Evolutionary conservation across 2,329 filamentous ascomycete genomes (phyloP).

Genomic region (Fusarium sp.): DNA sequence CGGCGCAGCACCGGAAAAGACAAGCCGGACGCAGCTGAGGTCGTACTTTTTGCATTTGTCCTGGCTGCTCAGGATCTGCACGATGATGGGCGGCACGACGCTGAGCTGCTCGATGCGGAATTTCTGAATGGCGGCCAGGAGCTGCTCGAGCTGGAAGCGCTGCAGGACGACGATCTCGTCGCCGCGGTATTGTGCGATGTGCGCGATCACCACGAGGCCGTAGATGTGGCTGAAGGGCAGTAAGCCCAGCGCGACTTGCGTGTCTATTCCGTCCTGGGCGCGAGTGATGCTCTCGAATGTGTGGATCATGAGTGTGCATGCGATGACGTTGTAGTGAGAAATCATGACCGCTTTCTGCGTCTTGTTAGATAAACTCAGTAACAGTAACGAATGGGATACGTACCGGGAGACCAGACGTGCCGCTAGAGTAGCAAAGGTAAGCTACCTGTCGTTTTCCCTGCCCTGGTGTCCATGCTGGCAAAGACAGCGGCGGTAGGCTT

Average conservation of each 20-base stretch:
- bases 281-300: slow-evolving; percentile 55
- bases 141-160: slow-evolving; percentile 77
- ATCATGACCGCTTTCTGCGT: slow-evolving; percentile 85
- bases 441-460: slow-evolving; percentile 76
- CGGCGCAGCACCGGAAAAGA: slow-evolving; percentile 69
- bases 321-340: slow-evolving; percentile 82
- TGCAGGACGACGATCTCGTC: slow-evolving; percentile 79
- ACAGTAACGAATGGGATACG: rapidly evolving
- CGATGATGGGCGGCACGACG: slow-evolving; percentile 36
- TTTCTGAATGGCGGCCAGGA: slow-evolving; percentile 56
- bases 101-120: slow-evolving; percentile 38
- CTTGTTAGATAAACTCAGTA: background rate
- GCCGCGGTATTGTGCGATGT: slow-evolving; percentile 75
- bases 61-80: slow-evolving; percentile 20
- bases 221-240: slow-evolving; percentile 88
- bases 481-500: slow-evolving; percentile 63
- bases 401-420: slow-evolving; percentile 82
- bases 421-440: slow-evolving; percentile 84
- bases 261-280: slow-evolving; percentile 54
- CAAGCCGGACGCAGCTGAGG: slow-evolving; percentile 26
- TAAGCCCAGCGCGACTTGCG: slow-evolving; percentile 70
- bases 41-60: slow-evolving; percentile 31
- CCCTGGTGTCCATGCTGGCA: slow-evolving; percentile 69
- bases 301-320: slow-evolving; percentile 75
- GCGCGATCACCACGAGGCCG: slow-evolving; percentile 77